Base-by-base conservation (phyloP, 495 filamentous ascomycete species). In the Hypoxylon intermedium region DNA sequence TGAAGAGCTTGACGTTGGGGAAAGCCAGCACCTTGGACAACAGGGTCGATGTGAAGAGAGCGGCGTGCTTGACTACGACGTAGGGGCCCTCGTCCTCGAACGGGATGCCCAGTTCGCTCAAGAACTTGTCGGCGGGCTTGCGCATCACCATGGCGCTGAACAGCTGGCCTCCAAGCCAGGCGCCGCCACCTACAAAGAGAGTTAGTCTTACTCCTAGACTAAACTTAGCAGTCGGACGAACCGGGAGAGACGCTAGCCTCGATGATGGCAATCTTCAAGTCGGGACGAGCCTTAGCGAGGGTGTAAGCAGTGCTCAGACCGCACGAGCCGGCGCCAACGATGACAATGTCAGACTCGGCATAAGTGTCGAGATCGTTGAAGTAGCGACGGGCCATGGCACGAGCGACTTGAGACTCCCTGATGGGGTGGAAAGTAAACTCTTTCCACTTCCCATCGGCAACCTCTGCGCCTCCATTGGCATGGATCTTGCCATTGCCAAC, bases 1-100 rank as follows among this genome's bases (percentile, higher is more conserved):
- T 96, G 85, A 96, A 96, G 63, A 96, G 85, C 83, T 96, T 96
- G 73, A 96, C 83, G 75, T 96, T 96, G 52, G 89, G 89, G 81
- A 92, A 90, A 18, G 79, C 62, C 31, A 96, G 79, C 12, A 96
- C 92, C 73, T 86, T 87, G 52, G 86, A 87, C 65, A 96, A 73
- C 49, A 96, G 80, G 13, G 92, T 95, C 50, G 87, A 90, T 20
- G 91, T 96, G 78, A 96, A 95, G 45, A 94, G 83, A 5, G 92
- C 90, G 13, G 92, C 92, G 76, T 96, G 92, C 83, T 93, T 95
- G 70, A 96, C 91, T 1, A 95, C 90, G 16, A 96, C 89, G 70
- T 89, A 92, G 75, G 87, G 82, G 23, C 89, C 89, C 69, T 94
- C 91, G 61, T 93, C 89, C 56, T 94, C 91, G 74, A 85, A 96